A percentile compares a stretch with the other conserved stretches of the same genome.
These are phyloP conservation scores for Quambalaria eucalypti DNA, from an alignment of 1,284 basidiomycete species.

Conservation along the genomic window DNA sequence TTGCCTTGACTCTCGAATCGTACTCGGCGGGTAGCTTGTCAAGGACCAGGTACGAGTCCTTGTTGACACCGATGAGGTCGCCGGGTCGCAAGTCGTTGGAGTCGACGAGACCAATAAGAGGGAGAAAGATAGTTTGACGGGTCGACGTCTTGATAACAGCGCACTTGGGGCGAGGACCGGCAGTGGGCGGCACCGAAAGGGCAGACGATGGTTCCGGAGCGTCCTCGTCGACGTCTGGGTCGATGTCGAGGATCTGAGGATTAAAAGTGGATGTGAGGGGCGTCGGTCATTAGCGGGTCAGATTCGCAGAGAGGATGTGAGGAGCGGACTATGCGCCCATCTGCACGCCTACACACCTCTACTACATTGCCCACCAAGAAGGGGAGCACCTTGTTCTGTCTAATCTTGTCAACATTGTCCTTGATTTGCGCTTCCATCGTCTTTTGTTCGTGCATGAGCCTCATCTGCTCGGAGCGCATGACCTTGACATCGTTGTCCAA, in stretches of 20 bases:
- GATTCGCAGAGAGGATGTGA: not conserved
- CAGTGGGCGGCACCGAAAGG: not conserved
- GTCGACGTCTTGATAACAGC: conserved; percentile 98
- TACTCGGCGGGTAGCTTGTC: conserved; percentile 74
- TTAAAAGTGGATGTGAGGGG: conserved; percentile 1
- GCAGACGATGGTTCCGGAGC: conserved; percentile 70
- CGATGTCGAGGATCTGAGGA: conserved; percentile 81
- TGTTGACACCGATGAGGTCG: conserved; percentile 97
- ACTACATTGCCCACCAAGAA: conserved; percentile 91
- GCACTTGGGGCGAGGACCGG: conserved; percentile 59
- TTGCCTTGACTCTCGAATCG: conserved; percentile 71
- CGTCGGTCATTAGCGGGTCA: not conserved
- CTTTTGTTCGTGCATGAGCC: conserved; percentile 84
- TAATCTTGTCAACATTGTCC: conserved; percentile 96
- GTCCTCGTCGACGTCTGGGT: conserved; percentile 75
- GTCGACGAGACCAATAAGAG: conserved; percentile 91
- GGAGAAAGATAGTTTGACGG: conserved; percentile 88
- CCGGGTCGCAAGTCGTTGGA: conserved; percentile 77
- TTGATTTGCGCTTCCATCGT: conserved; percentile 97
- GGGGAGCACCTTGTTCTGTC: conserved; percentile 97
- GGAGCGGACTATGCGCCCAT: not conserved
- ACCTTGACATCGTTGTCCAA: conserved; percentile 46
- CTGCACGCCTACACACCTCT: conserved; percentile 13
- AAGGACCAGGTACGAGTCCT: conserved; percentile 95
- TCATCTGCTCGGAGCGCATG: conserved; percentile 62